Evolutionary conservation across 106 monocot genomes (phyloP).

Genomic region (Dioscorea alata): DNA sequence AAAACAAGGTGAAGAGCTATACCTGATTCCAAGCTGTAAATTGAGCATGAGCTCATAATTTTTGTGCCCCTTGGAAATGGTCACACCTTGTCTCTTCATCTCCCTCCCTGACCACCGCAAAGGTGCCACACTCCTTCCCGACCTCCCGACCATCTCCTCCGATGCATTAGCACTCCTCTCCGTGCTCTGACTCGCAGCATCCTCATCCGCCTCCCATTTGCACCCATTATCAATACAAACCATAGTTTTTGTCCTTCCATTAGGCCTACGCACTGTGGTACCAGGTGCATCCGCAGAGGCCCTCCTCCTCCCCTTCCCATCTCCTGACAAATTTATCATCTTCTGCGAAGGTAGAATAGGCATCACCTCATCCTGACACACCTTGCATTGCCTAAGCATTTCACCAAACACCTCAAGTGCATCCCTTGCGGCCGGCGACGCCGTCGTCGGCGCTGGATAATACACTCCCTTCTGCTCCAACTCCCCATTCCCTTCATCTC

Average conservation of each 20-base stretch:
- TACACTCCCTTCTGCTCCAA: no score
- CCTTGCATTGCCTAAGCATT: conserved; percentile 1
- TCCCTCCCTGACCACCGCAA: conserved; percentile 15
- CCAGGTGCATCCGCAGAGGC: conserved; percentile 7
- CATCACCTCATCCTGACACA: conserved; percentile 39
- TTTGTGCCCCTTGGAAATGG: conserved; percentile 60
- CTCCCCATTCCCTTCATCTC: no score
- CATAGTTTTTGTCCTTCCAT: conserved; percentile 13
- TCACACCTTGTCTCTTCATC: conserved; percentile 56
- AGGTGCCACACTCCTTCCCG: conserved; percentile 1
- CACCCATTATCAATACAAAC: conserved; percentile 7
- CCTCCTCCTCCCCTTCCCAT: conserved; percentile 9
- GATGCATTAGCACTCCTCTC: background rate
- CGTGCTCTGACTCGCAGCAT: background rate
- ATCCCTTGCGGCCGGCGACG: no score
- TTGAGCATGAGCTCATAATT: conserved; percentile 89
- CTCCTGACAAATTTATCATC: conserved; percentile 31
- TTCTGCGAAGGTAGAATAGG: conserved; percentile 68
- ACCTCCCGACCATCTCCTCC: background rate
- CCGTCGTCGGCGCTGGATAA: no score
- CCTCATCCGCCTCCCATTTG: conserved; percentile 12
- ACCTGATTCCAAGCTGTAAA: conserved; percentile 79
- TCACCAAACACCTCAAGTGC: no score
- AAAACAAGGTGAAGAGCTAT: background rate
- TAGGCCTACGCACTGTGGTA: background rate